These are phyloP conservation scores for Vigna mungo DNA, from an alignment of 306 rosid species.

Conservation along the genomic window DNA sequence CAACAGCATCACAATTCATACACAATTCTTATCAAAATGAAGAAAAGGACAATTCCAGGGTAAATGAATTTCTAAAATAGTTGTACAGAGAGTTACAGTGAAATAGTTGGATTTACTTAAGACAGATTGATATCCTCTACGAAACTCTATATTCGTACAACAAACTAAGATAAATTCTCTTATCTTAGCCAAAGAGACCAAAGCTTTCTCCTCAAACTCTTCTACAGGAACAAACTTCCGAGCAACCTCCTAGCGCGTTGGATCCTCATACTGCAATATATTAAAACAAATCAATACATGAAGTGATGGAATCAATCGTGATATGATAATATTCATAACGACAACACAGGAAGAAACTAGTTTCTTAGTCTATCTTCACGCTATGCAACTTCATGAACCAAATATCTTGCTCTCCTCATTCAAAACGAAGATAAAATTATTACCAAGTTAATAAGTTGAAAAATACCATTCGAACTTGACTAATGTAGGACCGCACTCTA, in stretches of 20 bases:
- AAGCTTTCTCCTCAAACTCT: conserved; percentile 89
- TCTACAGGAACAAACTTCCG: conserved; percentile 74
- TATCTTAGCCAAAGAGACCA: conserved; percentile 90
- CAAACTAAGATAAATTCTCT: conserved; percentile 16
- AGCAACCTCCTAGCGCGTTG: conserved; percentile 80
- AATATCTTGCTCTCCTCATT: conserved; percentile 3
- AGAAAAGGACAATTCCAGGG: conserved; percentile 31
- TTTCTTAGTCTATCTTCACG: conserved; percentile 7
- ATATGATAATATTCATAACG: neutral
- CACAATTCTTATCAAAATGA: conserved; percentile 13
- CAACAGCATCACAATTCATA: conserved; percentile 32
- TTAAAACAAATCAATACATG: conserved; percentile 30
- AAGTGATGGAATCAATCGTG: conserved; percentile 34
- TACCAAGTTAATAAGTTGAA: neutral
- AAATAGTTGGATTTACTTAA: conserved; percentile 23
- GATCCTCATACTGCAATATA: conserved; percentile 77
- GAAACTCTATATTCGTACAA: conserved; percentile 10
- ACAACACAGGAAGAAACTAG: conserved; percentile 19
- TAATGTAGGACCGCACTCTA: conserved; percentile 56
- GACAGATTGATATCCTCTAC: conserved; percentile 13
- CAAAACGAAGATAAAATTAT: neutral
- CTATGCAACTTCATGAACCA: conserved; percentile 38
- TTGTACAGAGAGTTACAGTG: neutral
- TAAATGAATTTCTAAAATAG: conserved; percentile 30
- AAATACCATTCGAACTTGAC: conserved; percentile 72